phyloP scores from a whole-genome alignment of 2,329 filamentous ascomycete genomes.

The Aureobasidium sp. region DNA sequence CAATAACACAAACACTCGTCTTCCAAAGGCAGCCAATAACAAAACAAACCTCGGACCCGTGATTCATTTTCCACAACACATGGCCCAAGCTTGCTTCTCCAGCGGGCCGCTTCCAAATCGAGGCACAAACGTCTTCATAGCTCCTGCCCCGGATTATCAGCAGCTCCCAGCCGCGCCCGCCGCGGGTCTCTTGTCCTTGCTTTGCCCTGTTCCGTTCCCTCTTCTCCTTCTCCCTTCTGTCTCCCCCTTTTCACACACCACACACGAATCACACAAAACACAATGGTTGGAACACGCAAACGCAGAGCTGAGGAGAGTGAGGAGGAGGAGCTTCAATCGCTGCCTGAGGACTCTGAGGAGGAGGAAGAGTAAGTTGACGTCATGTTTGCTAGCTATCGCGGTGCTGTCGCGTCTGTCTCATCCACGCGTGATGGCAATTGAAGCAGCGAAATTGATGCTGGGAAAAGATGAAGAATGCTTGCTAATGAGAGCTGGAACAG shows the following conservation, averaged over 20 bases:
- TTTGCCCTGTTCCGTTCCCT: not conserved
- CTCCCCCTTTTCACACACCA: not conserved
- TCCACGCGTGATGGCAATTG: not conserved
- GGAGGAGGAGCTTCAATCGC: slow-evolving; percentile 36
- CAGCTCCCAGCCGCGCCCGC: not conserved
- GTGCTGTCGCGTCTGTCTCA: not conserved
- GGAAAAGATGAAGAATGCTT: not conserved
- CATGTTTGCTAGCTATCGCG: not conserved
- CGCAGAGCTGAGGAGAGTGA: slow-evolving; percentile 36
- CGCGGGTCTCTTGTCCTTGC: not conserved
- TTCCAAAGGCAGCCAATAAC: not conserved
- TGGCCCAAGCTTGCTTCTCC: not conserved
- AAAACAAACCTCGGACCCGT: not conserved
- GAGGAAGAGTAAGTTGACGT: slow-evolving; percentile 33
- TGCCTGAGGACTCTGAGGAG: slow-evolving; percentile 36
- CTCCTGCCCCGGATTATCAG: slow-evolving; percentile 2
- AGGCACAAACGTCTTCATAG: not conserved
- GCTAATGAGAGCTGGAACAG: slow-evolving; percentile 1
- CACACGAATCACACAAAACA: not conserved
- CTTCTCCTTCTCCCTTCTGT: not conserved
- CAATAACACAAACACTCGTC: not conserved
- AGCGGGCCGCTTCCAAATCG: not conserved
- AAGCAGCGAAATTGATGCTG: not conserved
- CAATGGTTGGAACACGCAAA: slow-evolving; percentile 32
- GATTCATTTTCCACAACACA: not conserved